Evolutionary conservation across 2,329 filamentous ascomycete species (phyloP), one percentile per base, ranked within the genome.

Genomic region (Claviceps arundinis): DNA sequence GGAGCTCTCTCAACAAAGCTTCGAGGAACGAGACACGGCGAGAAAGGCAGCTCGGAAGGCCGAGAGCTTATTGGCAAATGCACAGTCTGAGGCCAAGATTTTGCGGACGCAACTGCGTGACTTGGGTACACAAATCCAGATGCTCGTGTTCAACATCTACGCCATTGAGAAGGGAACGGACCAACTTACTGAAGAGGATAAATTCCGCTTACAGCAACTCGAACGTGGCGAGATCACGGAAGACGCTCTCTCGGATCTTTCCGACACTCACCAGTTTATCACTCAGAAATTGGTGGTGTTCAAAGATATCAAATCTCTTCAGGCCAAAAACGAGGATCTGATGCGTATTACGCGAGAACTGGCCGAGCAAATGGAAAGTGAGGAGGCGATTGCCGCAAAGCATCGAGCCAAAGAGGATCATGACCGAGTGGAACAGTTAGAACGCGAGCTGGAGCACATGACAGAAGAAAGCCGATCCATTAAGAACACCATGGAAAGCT

Each of bases 281-380:
- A 93, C 86, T 30, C 81, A 93, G 62, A 85, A 90, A 55, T 74
- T 97, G n/a, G 86, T 90, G 8, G 81, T 89, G 1, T 98, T 95
- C 78, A 89, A 87, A 61, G 84, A 89, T 57, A 81, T 96, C 41
- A 75, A 80, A 53, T 87, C 95, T 51, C 73, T 98, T 9, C 89
- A 96, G 63, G 78, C 85, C 54, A 89, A 95, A 73, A 97, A 98
- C 57, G 76, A 85, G 55, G 85, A 93, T 57, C 76, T 96, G 19
- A 74, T 96, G 24, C 82, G 84, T 48, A 82, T 95, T 59, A 87
- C 89, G 4, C 82, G 91, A 41, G 82, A 94, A 58, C 75, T 98
- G 14, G 89, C 88, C 8, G 86, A 91, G 55, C 82, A 87, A 65
- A 88, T 96, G 76, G 93, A 97, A 69, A 90, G 87, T 50, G 87